These are phyloP conservation scores for Spizellomyces punctatus DNA, from an alignment of 192 early-diverging fungal genomes.

Conservation along the genomic window DNA sequence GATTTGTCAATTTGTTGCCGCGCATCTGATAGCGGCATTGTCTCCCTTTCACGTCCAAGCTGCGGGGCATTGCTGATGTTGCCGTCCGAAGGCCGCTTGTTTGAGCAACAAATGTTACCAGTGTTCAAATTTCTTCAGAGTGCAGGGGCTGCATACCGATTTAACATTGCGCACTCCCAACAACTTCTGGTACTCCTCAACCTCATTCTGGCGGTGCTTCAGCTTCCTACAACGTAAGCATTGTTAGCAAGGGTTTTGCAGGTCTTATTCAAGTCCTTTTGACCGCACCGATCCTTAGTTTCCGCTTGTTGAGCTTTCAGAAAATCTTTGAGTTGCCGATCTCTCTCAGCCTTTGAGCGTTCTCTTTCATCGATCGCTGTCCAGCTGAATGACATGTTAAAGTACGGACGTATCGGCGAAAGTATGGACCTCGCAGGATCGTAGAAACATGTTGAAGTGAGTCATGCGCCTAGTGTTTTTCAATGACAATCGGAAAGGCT, in stretches of 20 bases:
- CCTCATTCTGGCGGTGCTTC: constrained; percentile 33
- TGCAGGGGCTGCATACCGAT: too few species aligned
- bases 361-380: constrained; percentile 44
- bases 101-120: too few species aligned
- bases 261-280: neutral
- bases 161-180: neutral
- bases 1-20: too few species aligned
- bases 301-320: constrained; percentile 42
- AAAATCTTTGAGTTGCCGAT: constrained; percentile 41
- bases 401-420: neutral
- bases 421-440: too few species aligned
- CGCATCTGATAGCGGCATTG: too few species aligned
- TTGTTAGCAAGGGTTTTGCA: constrained; percentile 6
- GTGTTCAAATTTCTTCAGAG: too few species aligned
- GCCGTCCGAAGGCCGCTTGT: too few species aligned
- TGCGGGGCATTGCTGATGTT: too few species aligned
- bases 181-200: constrained; percentile 29
- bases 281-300: constrained; percentile 36
- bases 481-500: too few species aligned
- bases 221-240: constrained; percentile 24
- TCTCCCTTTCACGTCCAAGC: too few species aligned
- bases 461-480: too few species aligned
- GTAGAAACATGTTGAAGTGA: too few species aligned
- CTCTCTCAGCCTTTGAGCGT: constrained; percentile 33
- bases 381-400: constrained; percentile 52